These are phyloP conservation scores for Alternaria solani DNA, from an alignment of 2,329 filamentous ascomycete genomes.

Conservation along the genomic window DNA sequence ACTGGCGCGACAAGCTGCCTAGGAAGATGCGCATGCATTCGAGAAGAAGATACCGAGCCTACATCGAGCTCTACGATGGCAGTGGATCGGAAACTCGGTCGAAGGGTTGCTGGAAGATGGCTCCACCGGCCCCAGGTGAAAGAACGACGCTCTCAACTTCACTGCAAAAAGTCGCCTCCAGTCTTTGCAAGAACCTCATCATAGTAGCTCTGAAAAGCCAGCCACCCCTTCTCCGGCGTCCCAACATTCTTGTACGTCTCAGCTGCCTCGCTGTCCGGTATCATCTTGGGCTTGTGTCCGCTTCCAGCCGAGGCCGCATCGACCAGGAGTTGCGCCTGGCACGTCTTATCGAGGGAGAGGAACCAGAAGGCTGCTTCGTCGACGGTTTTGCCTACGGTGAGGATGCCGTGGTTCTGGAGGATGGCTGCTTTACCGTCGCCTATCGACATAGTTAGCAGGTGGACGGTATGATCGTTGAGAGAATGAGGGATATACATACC, in stretches of 20 bases:
- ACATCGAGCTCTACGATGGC: no score
- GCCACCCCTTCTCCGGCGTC: slow-evolving; percentile 61
- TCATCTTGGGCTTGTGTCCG: slow-evolving; percentile 52
- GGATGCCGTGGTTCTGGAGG: slow-evolving; percentile 52
- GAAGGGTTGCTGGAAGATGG: no score
- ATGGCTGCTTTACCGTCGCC: slow-evolving; percentile 49
- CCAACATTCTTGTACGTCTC: slow-evolving; percentile 55
- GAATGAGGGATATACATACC: slow-evolving; percentile 18
- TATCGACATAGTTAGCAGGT: neutral
- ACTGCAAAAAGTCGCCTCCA: slow-evolving; percentile 59
- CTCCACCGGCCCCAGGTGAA: no score
- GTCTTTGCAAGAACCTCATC: slow-evolving; percentile 63
- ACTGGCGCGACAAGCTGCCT: no score
- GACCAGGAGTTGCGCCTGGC: slow-evolving; percentile 56
- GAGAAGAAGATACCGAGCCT: no score
- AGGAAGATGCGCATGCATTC: no score
- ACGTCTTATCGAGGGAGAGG: slow-evolving; percentile 56
- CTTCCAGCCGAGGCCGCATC: slow-evolving; percentile 52
- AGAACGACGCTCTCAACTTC: neutral
- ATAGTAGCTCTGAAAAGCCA: slow-evolving; percentile 63
- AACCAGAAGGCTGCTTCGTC: slow-evolving; percentile 59
- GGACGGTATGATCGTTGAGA: neutral
- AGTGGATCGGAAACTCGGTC: no score
- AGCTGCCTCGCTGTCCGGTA: slow-evolving; percentile 52
- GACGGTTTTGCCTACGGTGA: slow-evolving; percentile 51